Conservation (phyloP, 2,329 filamentous ascomycete genomes). For the Aspergillus sp. region DNA sequence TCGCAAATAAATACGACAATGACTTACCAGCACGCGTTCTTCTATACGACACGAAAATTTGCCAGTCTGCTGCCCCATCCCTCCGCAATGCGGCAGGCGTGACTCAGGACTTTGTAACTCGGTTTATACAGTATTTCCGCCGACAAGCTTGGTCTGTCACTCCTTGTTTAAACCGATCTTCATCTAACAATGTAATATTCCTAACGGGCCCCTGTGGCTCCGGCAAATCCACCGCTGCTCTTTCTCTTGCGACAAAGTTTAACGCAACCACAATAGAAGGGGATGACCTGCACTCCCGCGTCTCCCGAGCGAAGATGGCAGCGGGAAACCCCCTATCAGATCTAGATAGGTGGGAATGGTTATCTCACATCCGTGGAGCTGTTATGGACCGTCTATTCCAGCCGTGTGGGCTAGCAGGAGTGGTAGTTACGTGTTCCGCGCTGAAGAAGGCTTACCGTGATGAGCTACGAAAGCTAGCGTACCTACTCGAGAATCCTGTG, state of each 20-base stretch:
- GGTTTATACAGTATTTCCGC: slow-evolving; percentile 17
- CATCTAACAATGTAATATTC: slow-evolving; percentile 17
- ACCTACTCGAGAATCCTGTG: slow-evolving; percentile 22
- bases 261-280: slow-evolving; percentile 43
- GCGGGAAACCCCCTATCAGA: slow-evolving; percentile 51
- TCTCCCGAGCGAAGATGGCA: slow-evolving; percentile 54
- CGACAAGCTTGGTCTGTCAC: slow-evolving; percentile 15
- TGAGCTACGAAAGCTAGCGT: slow-evolving; percentile 46
- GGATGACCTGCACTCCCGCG: slow-evolving; percentile 52
- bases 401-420: slow-evolving; percentile 22
- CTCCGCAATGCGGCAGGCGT: slow-evolving; percentile 16
- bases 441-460: slow-evolving; percentile 56
- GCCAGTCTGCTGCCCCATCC: slow-evolving; percentile 16
- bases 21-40: slow-evolving; percentile 24
- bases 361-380: slow-evolving; percentile 30
- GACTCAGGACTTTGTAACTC: slow-evolving; percentile 7
- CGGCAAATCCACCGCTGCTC: slow-evolving; percentile 55
- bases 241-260: slow-evolving; percentile 45
- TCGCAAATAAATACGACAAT: slow-evolving; percentile 52
- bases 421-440: slow-evolving; percentile 56
- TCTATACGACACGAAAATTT: slow-evolving; percentile 29
- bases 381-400: slow-evolving; percentile 20
- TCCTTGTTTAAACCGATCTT: neutral
- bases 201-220: slow-evolving; percentile 56
- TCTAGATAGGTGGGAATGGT: slow-evolving; percentile 56